A percentile compares a stretch with the other conserved stretches of the same genome.
Conservation (phyloP, 2,329 filamentous ascomycete genomes). For the Decorospora gaudefroyi region DNA sequence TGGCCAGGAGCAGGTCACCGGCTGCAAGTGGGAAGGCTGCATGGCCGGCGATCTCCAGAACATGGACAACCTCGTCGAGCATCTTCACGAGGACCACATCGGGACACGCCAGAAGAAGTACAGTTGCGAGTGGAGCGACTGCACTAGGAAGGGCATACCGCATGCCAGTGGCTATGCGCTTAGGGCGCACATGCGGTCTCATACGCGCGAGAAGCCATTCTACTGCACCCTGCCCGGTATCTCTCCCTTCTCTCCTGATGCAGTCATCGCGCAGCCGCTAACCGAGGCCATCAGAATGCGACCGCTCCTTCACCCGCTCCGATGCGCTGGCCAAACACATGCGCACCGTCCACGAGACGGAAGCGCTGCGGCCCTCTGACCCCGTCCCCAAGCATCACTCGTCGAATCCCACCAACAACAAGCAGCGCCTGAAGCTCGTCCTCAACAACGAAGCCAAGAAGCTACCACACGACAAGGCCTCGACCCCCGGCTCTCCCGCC, state of each 20-base stretch:
- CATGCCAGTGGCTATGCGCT: constrained; percentile 96
- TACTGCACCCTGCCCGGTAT: constrained; percentile 92
- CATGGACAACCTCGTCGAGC: constrained; percentile 58
- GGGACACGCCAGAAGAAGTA: constrained; percentile 94
- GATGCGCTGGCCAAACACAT: constrained; percentile 98
- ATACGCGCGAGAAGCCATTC: constrained; percentile 97
- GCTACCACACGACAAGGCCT: constrained; percentile 38
- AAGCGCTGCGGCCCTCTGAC: constrained; percentile 78
- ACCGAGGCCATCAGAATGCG: constrained; percentile 74
- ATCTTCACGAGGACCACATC: constrained; percentile 85
- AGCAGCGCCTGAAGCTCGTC: constrained; percentile 52
- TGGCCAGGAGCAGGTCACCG: constrained; percentile 52
- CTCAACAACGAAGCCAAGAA: constrained; percentile 46
- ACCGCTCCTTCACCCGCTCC: constrained; percentile 92
- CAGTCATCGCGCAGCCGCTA: no score
- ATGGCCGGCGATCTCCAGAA: constrained; percentile 55
- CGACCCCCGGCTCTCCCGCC: constrained; percentile 44
- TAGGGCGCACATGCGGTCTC: constrained; percentile 96
- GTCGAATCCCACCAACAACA: constrained; percentile 52
- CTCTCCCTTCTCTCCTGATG: background rate
- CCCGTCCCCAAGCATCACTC: constrained; percentile 69
- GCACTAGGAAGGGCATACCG: constrained; percentile 81
- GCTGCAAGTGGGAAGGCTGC: constrained; percentile 59
- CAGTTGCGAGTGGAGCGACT: constrained; percentile 96
- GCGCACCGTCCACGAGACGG: constrained; percentile 97